Conservation (phyloP, 1,139 yeast species). For the Pichia sp. region DNA sequence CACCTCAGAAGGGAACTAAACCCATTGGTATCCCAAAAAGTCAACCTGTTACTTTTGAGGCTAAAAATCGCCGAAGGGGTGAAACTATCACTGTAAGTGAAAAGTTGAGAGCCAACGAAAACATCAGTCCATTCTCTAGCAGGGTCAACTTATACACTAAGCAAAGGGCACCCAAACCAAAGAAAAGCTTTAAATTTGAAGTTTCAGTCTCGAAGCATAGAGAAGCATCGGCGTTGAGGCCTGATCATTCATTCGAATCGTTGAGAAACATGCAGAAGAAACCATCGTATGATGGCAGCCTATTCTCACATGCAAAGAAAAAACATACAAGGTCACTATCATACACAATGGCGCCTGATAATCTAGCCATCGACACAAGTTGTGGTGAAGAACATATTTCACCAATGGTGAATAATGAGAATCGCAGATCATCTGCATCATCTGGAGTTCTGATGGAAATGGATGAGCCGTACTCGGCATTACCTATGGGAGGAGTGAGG, state of each 20-base stretch:
- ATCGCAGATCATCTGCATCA: slow-evolving; percentile 1
- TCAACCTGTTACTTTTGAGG: neutral
- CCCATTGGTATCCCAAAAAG: neutral
- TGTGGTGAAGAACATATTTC: neutral
- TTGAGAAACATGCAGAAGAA: slow-evolving; percentile 7
- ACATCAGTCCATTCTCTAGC: slow-evolving; percentile 5
- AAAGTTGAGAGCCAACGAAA: slow-evolving; percentile 4
- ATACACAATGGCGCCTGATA: slow-evolving; percentile 1
- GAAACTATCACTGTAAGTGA: slow-evolving; percentile 14
- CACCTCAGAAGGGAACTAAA: slow-evolving; percentile 6
- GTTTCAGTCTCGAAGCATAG: slow-evolving; percentile 1
- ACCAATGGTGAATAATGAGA: neutral
- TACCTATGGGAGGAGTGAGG: neutral
- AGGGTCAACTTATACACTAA: slow-evolving; percentile 2
- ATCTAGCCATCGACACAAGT: neutral
- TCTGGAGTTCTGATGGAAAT: neutral
- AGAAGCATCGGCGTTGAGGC: neutral
- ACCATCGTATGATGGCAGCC: neutral
- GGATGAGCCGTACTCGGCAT: too few relatives aligned
- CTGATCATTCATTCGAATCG: slow-evolving; percentile 16
- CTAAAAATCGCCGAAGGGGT: slow-evolving; percentile 8
- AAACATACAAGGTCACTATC: slow-evolving; percentile 13
- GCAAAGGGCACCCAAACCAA: neutral
- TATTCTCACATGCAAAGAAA: neutral
- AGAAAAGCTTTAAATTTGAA: slow-evolving; percentile 1